phyloP scores from a whole-genome alignment of 257 asterid species.

The Catharanthus roseus region DNA sequence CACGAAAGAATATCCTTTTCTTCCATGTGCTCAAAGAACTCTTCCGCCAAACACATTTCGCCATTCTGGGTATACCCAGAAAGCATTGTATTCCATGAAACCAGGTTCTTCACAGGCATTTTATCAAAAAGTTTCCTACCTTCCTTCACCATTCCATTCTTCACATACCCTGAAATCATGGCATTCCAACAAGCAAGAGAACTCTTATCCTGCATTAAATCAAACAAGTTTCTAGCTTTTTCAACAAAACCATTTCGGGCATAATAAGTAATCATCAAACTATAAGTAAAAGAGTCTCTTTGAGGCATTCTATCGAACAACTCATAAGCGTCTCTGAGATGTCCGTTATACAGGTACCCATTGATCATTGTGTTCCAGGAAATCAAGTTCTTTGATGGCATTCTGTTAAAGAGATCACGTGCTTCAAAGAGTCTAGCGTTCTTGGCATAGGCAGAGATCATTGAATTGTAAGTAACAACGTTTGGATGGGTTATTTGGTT shows the following conservation, averaged over 20 bases:
- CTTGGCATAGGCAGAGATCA: slow-evolving; percentile 37
- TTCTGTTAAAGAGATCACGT: slow-evolving; percentile 24
- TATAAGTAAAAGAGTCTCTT: slow-evolving; percentile 38
- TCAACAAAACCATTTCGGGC: slow-evolving; percentile 24
- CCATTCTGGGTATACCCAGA: slow-evolving; percentile 31
- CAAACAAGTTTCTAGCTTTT: slow-evolving; percentile 34
- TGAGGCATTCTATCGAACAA: slow-evolving; percentile 36
- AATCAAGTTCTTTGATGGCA: slow-evolving; percentile 21
- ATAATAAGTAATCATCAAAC: slow-evolving; percentile 41
- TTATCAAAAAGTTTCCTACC: slow-evolving; percentile 28
- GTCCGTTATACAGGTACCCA: slow-evolving; percentile 22
- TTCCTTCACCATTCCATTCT: slow-evolving; percentile 28
- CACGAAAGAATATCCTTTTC: slow-evolving; percentile 31
- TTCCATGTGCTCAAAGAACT: slow-evolving; percentile 31
- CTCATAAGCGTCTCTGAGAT: slow-evolving; percentile 27
- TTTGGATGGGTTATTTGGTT: slow-evolving; percentile 28
- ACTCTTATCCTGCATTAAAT: slow-evolving; percentile 26
- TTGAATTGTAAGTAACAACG: slow-evolving; percentile 35
- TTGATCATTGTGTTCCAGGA: slow-evolving; percentile 35
- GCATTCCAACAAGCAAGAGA: slow-evolving; percentile 43
- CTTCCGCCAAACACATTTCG: slow-evolving; percentile 25
- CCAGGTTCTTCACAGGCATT: slow-evolving; percentile 28
- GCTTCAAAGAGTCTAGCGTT: slow-evolving; percentile 30
- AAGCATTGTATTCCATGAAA: slow-evolving; percentile 37
- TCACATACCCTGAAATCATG: slow-evolving; percentile 41